Evolutionary conservation across 305 asterid genomes (phyloP), one percentile per base, ranked within the genome.

Genomic region (Fraxinus sp.): DNA sequence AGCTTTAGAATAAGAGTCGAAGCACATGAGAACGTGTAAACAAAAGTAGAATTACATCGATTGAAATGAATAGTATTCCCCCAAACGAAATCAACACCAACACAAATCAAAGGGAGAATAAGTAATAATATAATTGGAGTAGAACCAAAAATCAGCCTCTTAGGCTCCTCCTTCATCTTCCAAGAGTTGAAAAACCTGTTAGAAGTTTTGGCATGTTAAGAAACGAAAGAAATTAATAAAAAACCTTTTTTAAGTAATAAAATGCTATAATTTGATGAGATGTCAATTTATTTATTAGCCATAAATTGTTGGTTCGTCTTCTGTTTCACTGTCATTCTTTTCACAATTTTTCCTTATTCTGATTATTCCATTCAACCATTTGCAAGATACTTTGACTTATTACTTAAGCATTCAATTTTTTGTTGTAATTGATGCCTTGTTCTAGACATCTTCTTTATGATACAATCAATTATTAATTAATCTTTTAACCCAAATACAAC

Each of bases 141-240:
- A 20, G 82, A 79, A 36, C 86, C 77, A 55, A 86, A 78, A 20
- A 77, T 32, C 10, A 85, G 55, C 80, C 49, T 86, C 76, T 79
- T 86, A 30, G 80, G 81, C 75, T 90, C 86, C 70, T 89, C 87
- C 83, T 88, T 90, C 92, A 86, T 88, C 83, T 41, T 84, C 75
- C 20, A 9, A 35, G 4, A 41, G 22, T 66, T 62, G 14, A 46
- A 8, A 62, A 18, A 49, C 14, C 1, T 41, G 59, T 39, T 28
- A 30, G 72, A 77, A 55, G 36, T 79, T 14, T 35, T 68, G 84
- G 83, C 86, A 80, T 86, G 86, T 77, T 71, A 46, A 13, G 57
- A 46, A 46, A 46, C 57, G 3, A 3, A 46, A 46, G 57, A 46
- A 46, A 46, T 11, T 52, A 39, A 73, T 55, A 80, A 49, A 6